Conservation (phyloP, 2,329 filamentous ascomycete genomes). For the Aspergillus amoenus region DNA sequence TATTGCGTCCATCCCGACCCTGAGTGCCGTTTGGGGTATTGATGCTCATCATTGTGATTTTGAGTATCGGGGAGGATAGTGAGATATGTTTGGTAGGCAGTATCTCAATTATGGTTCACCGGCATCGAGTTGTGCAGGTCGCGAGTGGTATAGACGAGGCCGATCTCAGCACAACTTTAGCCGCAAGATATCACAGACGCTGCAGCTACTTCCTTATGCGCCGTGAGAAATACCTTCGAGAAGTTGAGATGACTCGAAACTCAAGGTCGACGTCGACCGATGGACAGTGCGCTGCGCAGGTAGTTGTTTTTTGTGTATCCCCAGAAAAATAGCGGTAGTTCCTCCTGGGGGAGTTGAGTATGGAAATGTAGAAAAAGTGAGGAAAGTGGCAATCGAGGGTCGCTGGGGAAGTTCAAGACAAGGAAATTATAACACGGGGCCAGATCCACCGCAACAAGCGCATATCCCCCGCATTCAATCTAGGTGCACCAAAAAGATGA, state of each 20-base stretch:
- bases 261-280: slow-evolving; percentile 14
- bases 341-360: background rate
- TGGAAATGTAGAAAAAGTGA: background rate
- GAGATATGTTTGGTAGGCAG: background rate
- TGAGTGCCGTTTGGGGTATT: slow-evolving; percentile 32
- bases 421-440: slow-evolving; percentile 15
- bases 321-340: background rate
- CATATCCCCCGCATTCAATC: slow-evolving; percentile 20
- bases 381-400: background rate
- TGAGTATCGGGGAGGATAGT: slow-evolving; percentile 1
- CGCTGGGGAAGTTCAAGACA: slow-evolving; percentile 9
- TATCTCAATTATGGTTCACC: slow-evolving; percentile 10
- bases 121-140: slow-evolving; percentile 23
- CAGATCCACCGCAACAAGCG: slow-evolving; percentile 12
- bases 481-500: slow-evolving; percentile 5
- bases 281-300: slow-evolving; percentile 10
- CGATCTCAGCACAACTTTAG: slow-evolving; percentile 30
- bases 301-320: slow-evolving; percentile 1
- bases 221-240: background rate
- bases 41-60: slow-evolving; percentile 25
- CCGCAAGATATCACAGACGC: slow-evolving; percentile 2
- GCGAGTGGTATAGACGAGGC: slow-evolving; percentile 23
- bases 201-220: background rate
- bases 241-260: background rate
- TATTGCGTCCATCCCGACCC: slow-evolving; percentile 43